These are phyloP conservation scores for Drechmeria coniospora DNA, from an alignment of 2,329 filamentous ascomycete species.

Conservation along the genomic window DNA sequence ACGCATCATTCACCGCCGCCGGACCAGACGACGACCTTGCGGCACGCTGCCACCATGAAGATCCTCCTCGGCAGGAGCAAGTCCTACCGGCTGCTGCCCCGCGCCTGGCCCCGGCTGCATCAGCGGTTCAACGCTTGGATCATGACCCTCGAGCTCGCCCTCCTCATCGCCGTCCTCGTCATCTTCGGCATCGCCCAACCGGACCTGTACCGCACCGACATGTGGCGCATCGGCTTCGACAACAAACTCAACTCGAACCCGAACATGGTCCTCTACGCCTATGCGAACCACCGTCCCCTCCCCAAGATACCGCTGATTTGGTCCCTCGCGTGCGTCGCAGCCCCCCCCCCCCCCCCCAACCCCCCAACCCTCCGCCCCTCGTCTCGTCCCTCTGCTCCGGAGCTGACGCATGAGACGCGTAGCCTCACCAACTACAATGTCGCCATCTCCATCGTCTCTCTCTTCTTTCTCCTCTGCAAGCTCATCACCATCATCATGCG, in stretches of 20 bases:
- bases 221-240: constrained; percentile 59
- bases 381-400: background rate
- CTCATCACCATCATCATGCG: constrained; percentile 55
- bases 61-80: constrained; percentile 5
- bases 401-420: background rate
- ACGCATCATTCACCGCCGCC: background rate
- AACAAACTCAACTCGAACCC: constrained; percentile 64
- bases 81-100: constrained; percentile 40
- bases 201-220: constrained; percentile 52
- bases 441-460: constrained; percentile 57
- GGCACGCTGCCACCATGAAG: constrained; percentile 10
- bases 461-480: constrained; percentile 63
- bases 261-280: constrained; percentile 52
- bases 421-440: constrained; percentile 66
- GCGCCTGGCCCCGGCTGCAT: constrained; percentile 35
- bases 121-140: constrained; percentile 44
- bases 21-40: background rate
- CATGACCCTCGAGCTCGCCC: constrained; percentile 49
- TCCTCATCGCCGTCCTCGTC: constrained; percentile 49
- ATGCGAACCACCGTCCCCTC: constrained; percentile 52
- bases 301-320: constrained; percentile 54
- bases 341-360: background rate
- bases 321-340: constrained; percentile 48
- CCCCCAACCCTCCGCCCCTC: background rate
- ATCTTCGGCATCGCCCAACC: constrained; percentile 61